Base-by-base conservation (phyloP, 106 monocot genomes). In the Apostasia shenzhenica region DNA sequence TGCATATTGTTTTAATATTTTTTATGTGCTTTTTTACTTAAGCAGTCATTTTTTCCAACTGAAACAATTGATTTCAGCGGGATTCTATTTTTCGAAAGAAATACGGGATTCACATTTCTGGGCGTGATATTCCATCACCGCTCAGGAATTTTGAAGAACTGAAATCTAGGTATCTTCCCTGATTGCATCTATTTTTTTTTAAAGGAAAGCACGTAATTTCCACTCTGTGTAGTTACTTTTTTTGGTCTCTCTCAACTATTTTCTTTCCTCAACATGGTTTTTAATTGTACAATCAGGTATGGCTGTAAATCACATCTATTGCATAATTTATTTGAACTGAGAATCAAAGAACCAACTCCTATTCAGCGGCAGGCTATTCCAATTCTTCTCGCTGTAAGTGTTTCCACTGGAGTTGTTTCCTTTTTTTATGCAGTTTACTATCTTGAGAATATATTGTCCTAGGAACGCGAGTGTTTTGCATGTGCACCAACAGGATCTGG, bases 401-500 rank as follows among this genome's bases (percentile, higher is more conserved):
- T 48, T 66, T 80, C 48, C 61, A 52, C 65, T 61, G 54, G 1
- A 49, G 10, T 65, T 49, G 37, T 71, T 7, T 52, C 55, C 26
- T 46, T 62, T 40, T 44, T 70, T 54, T 12, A 1, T 66, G 9
- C 48, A 37, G 4, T 48, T 26, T 43, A 65, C 37, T 48, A 8
- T 46, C 2, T 45, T 62, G 12, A n/a, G 2, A 62, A 65, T 62
- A n/a, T 41, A 8, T 41, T 72, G 12, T 14, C 69, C 78, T 68
- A 99, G 99, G 87, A 85, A 2, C 81, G 87, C 56, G 93, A 99
- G 61, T 99, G 99, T 57, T 93, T 99, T 90, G 99, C 87, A 53
- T 99, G 99, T 80, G 99, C 99, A 8, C 99, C 99, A 42, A 99
- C 99, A 45, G 97, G 97, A 14, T 99, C 97, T 79, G 99, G 99